phyloP scores from a whole-genome alignment of 768 basidiomycete genomes.

The Rhodotorula diobovata region DNA sequence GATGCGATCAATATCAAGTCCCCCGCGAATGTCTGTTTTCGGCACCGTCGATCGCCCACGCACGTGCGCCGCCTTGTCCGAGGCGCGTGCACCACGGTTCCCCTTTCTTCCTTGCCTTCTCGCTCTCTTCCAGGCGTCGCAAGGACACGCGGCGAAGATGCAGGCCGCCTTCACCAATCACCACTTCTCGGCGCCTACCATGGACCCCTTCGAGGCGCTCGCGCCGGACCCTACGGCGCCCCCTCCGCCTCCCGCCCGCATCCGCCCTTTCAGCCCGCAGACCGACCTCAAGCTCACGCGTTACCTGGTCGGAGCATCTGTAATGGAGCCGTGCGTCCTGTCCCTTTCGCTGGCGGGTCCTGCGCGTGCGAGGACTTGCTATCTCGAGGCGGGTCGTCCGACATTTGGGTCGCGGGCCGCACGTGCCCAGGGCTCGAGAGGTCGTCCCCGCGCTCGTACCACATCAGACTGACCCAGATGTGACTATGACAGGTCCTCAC shows the following conservation, averaged over 20 bases:
- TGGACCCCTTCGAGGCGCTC: conserved; percentile 1
- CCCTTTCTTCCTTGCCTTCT: neutral
- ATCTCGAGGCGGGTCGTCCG: neutral
- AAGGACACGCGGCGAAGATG: neutral
- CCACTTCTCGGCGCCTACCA: conserved; percentile 6
- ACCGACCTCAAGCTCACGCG: conserved; percentile 26
- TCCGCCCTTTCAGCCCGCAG: conserved; percentile 16
- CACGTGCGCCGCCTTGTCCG: no score
- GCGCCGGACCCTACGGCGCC: neutral
- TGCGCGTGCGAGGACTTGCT: neutral
- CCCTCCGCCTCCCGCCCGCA: conserved; percentile 18
- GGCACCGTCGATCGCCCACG: no score
- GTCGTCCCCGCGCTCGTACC: no score
- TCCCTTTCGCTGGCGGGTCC: no score
- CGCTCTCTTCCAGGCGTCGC: no score
- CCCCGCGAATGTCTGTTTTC: no score
- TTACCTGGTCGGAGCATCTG: conserved; percentile 23
- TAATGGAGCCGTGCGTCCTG: conserved; percentile 35
- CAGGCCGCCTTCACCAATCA: neutral
- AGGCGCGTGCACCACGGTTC: no score
- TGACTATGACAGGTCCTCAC: conserved; percentile 10
- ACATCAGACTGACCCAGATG: neutral
- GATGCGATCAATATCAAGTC: no score
- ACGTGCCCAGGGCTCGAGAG: no score
- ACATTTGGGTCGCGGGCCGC: no score